These are phyloP conservation scores for Lactarius trivialis DNA, from an alignment of 768 basidiomycete genomes.

Conservation along the genomic window DNA sequence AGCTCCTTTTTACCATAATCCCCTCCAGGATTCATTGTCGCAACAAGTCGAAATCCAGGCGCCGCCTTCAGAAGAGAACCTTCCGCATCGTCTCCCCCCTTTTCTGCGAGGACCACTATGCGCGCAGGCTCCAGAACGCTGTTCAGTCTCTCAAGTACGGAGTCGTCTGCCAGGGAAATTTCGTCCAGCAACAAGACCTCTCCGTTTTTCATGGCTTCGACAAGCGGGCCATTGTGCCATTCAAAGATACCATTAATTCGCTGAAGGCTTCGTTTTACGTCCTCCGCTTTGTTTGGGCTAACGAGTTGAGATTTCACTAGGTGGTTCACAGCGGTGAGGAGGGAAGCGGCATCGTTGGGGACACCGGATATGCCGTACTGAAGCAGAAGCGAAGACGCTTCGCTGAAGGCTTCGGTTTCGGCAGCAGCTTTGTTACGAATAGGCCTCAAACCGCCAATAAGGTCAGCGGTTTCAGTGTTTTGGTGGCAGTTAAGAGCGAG, in stretches of 20 bases:
- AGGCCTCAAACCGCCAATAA: conserved; percentile 90
- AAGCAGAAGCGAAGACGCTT: conserved; percentile 38
- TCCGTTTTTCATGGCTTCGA: conserved; percentile 83
- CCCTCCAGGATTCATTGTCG: conserved; percentile 99
- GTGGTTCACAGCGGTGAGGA: conserved; percentile 27
- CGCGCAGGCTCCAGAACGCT: conserved; percentile 92
- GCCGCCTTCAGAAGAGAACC: conserved; percentile 60
- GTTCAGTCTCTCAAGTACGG: conserved; percentile 93
- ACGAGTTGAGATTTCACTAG: conserved; percentile 20
- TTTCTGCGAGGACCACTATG: conserved; percentile 87
- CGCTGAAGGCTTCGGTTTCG: conserved; percentile 44
- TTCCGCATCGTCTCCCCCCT: conserved; percentile 68
- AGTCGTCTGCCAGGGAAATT: conserved; percentile 96
- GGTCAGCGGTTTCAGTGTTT: conserved; percentile 95
- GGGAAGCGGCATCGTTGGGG: conserved; percentile 25
- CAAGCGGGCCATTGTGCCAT: conserved; percentile 96
- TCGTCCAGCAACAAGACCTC: conserved; percentile 91
- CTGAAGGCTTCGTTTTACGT: conserved; percentile 40
- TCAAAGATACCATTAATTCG: conserved; percentile 78
- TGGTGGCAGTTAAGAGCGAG: conserved; percentile 90
- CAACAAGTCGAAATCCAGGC: conserved; percentile 76
- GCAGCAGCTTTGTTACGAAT: conserved; percentile 63
- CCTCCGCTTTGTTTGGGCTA: conserved; percentile 29
- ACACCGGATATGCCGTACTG: conserved; percentile 34
- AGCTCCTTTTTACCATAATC: conserved; percentile 99